Conservation (phyloP, 441 rosid genomes). For the Melianthus villosus region DNA sequence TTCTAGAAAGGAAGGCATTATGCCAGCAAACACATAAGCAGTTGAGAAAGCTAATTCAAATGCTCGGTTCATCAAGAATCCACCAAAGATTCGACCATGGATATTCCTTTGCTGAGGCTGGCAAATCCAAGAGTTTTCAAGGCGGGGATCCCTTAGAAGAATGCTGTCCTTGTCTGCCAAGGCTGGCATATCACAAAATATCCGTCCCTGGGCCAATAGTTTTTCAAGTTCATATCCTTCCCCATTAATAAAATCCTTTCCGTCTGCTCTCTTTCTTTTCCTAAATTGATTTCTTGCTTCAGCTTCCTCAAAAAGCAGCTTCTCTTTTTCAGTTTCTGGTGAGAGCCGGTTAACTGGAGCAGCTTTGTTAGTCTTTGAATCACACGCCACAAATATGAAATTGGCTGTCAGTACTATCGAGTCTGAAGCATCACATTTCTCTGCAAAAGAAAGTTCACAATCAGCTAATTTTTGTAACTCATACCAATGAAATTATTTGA, state of each 20-base stretch:
- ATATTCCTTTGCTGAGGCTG: slow-evolving; percentile 74
- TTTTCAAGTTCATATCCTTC: slow-evolving; percentile 28
- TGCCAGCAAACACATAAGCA: slow-evolving; percentile 74
- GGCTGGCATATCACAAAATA: slow-evolving; percentile 72
- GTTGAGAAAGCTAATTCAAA: slow-evolving; percentile 78
- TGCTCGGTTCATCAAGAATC: slow-evolving; percentile 65
- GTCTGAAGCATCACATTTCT: slow-evolving; percentile 25
- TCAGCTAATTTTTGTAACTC: no score
- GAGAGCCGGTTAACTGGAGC: slow-evolving; percentile 50
- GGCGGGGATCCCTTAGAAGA: slow-evolving; percentile 54
- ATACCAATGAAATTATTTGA: no score
- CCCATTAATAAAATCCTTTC: slow-evolving; percentile 29
- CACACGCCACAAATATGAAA: slow-evolving; percentile 76
- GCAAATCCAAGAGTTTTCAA: slow-evolving; percentile 55
- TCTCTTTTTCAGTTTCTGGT: slow-evolving; percentile 47
- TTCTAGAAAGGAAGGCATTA: slow-evolving; percentile 57
- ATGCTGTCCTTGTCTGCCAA: slow-evolving; percentile 71
- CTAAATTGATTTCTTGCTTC: slow-evolving; percentile 46
- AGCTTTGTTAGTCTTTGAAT: slow-evolving; percentile 57
- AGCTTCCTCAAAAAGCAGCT: slow-evolving; percentile 49
- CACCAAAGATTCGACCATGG: slow-evolving; percentile 70
- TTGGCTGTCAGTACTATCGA: slow-evolving; percentile 52
- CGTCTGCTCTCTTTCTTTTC: slow-evolving; percentile 41
- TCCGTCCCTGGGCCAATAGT: slow-evolving; percentile 49
- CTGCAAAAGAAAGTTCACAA: no score